Evolutionary conservation across 1,284 basidiomycete genomes (phyloP), one percentile per base, ranked within the genome.

Genomic region (Boletus smithii): DNA sequence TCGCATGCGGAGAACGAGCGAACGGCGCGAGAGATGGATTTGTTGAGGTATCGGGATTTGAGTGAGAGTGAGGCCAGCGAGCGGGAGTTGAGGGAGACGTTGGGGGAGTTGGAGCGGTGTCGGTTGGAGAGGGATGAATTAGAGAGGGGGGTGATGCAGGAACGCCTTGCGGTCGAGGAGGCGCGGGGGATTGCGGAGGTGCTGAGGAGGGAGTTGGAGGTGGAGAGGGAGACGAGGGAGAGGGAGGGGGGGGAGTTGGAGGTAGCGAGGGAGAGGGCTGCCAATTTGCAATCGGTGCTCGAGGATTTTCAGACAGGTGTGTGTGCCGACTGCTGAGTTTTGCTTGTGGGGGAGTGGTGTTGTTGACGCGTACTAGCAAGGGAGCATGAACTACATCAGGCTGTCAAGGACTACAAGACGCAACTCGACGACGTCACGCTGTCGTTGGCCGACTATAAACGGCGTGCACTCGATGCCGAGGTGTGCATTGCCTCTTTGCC

Each of bases 261-360:
- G 45, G 68, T 72, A 13, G 94, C 97, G 61, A 76, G 74, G 48
- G 84, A 90, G 69, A 88, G 86, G 57, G 81, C 86, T 2, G 72
- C 70, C 3, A 97, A 98, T 66, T 69, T 99, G 48, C 91, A 97
- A 66, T 85, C 88, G 7, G 95, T 99, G 2, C 71, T 99, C 51
- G 86, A 91, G 63, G 97, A 99, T 68, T 97, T 99, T 68, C 93
- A 98, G 71, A 74, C 82, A 50, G 85, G 93, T 95, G 59, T 57
- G 85, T 65, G 39, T 20, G n/a, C n/a, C n/a, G n/a, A n/a, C n/a
- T n/a, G n/a, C n/a, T n/a, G n/a, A n/a, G n/a, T n/a, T 23, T 17
- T 23, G 9, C 5, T 27, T 4, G 24, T 33, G 27, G n/a, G 34
- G 36, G 20, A 37, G 18, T 8, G 41, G n/a, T 6, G 38, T 27